Percentiles rank a stretch among this genome's conserved stretches.
These are phyloP conservation scores for Heterobasidion irregulare DNA, from an alignment of 1,284 basidiomycete species.

Conservation along the genomic window DNA sequence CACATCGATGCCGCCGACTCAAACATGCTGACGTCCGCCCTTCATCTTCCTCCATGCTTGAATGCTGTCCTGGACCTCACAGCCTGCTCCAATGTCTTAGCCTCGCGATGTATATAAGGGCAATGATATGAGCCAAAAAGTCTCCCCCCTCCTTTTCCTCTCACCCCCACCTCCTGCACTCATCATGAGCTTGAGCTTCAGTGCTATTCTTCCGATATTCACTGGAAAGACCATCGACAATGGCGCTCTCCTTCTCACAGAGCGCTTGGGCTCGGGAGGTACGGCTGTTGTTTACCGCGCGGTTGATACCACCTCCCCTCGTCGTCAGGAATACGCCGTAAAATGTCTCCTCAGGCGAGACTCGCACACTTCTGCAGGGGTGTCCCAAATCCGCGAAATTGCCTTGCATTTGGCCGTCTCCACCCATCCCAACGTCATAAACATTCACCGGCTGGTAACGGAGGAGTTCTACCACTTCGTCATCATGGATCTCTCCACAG, in stretches of 20 bases:
- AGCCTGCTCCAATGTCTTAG: no score
- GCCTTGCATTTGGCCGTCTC: slow-evolving; percentile 46
- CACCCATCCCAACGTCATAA: slow-evolving; percentile 49
- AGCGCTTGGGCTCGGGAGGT: slow-evolving; percentile 35
- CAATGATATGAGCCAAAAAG: no score
- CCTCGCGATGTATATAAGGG: no score
- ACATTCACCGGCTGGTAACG: slow-evolving; percentile 48
- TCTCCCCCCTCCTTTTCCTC: no score
- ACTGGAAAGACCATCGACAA: neutral
- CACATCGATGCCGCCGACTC: no score
- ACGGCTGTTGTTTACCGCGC: slow-evolving; percentile 35
- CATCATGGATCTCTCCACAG: slow-evolving; percentile 54
- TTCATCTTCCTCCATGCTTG: no score
- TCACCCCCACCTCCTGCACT: no score
- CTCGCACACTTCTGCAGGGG: slow-evolving; percentile 10
- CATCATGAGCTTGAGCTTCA: no score
- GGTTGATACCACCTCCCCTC: slow-evolving; percentile 21
- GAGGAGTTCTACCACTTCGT: slow-evolving; percentile 43
- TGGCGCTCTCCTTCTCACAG: neutral
- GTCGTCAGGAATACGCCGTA: slow-evolving; percentile 33
- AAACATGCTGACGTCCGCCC: no score
- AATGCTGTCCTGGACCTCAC: no score
- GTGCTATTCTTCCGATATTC: no score
- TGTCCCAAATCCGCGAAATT: slow-evolving; percentile 14
- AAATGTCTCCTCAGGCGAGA: slow-evolving; percentile 52